Evolutionary conservation across 306 rosid species (phyloP), one percentile per base, ranked within the genome.

Genomic region (Mucuna pruriens): DNA sequence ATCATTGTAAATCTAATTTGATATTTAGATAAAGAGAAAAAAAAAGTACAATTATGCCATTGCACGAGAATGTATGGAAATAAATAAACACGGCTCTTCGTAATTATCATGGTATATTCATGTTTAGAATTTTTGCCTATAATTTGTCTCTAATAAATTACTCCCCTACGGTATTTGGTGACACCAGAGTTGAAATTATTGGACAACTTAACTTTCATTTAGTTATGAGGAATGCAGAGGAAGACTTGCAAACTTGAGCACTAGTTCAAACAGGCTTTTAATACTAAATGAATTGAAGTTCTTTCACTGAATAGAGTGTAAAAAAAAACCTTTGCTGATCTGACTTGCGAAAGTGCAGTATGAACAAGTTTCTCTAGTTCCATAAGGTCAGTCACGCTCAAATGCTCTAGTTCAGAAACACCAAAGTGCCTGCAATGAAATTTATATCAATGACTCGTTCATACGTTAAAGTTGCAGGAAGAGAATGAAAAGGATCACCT

Each of bases 321-420:
- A 25, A n/a, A n/a, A n/a, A n/a, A n/a, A 26, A 76, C 80, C 80
- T 76, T 76, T 45, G 72, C 34, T 61, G 80, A 44, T 76, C 31
- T 45, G 61, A 76, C 62, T 45, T 25, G 46, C 2, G 80, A 44
- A 61, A 76, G 62, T 17, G 63, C 49, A 45, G 49, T 39, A 46
- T 46, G 73, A 45, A 46, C 19, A 20, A 62, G 22, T 33, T 45
- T 46, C 73, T 76, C 81, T 12, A 76, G 81, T 76, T 76, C 62
- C 73, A 33, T 12, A 62, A 76, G 81, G 22, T 46, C 49, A 62
- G 72, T 11, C 62, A 31, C 48, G 63, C 62, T 19, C 46, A 76
- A 36, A 62, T 76, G 49, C 33, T 76, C 81, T 17, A 61, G 48
- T 76, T 77, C 74, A 19, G 63, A 63, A 31, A 29, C 63, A 48